Evolutionary conservation across 2,329 filamentous ascomycete genomes (phyloP).

Genomic region (Tolypocladium pustulatum): DNA sequence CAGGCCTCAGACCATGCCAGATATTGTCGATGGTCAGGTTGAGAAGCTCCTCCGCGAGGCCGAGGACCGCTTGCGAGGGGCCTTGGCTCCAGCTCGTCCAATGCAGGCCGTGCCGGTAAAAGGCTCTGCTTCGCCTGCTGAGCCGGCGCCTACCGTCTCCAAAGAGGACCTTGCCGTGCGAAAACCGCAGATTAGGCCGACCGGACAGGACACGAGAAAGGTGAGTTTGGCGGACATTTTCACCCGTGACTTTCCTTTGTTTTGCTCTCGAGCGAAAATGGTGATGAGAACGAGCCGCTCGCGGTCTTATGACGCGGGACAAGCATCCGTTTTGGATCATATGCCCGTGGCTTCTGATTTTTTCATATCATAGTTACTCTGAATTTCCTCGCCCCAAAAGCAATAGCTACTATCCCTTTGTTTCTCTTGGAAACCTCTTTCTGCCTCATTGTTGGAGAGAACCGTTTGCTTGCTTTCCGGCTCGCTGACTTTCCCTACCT

Average conservation of each 20-base stretch:
- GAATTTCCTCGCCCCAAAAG: constrained; percentile 23
- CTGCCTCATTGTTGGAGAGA: neutral
- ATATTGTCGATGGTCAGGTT: constrained; percentile 5
- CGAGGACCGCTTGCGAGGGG: constrained; percentile 4
- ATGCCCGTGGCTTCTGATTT: constrained; percentile 50
- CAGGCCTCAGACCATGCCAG: constrained; percentile 4
- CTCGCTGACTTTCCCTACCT: neutral
- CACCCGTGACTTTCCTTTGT: neutral
- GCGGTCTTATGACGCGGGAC: constrained; percentile 26
- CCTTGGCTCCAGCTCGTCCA: neutral
- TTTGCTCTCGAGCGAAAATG: neutral
- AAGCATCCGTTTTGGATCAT: constrained; percentile 29
- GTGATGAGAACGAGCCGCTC: constrained; percentile 31
- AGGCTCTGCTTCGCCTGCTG: neutral
- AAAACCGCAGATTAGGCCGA: constrained; percentile 1
- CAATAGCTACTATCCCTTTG: neutral
- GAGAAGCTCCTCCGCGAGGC: constrained; percentile 8
- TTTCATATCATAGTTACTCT: constrained; percentile 65
- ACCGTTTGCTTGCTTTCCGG: neutral
- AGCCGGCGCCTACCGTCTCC: neutral
- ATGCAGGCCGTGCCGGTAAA: neutral
- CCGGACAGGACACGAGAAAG: neutral
- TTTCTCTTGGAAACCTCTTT: neutral
- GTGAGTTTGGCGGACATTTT: neutral
- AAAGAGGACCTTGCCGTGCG: constrained; percentile 8